Percentiles rank a stretch among this genome's conserved stretches.
phyloP scores from a whole-genome alignment of 208 protist species.

The Crithidia expoeki region DNA sequence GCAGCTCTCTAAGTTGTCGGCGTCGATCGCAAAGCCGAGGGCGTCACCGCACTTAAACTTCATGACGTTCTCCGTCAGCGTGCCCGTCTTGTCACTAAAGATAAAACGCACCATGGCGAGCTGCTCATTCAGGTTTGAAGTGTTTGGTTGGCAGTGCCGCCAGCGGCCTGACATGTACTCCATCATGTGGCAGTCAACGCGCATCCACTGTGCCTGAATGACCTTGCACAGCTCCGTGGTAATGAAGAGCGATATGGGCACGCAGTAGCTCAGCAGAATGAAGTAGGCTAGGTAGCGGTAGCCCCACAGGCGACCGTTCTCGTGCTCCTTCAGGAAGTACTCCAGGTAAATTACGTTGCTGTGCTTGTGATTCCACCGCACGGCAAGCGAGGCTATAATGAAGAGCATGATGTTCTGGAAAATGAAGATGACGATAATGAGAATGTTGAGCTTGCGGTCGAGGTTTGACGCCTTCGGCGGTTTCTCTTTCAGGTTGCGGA shows the following conservation, averaged over 20 bases:
- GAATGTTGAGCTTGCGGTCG: constrained; percentile 84
- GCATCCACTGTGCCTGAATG: constrained; percentile 91
- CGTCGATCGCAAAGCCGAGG: constrained; percentile 56
- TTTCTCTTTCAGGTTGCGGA: constrained; percentile 87
- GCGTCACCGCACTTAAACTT: constrained; percentile 80
- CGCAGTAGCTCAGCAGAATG: constrained; percentile 90
- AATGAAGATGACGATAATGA: constrained; percentile 79
- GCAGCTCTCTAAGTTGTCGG: constrained; percentile 45
- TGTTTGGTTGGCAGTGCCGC: constrained; percentile 81
- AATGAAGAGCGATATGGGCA: constrained; percentile 93
- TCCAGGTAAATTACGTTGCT: constrained; percentile 65
- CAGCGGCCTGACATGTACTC: constrained; percentile 69
- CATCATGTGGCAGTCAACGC: constrained; percentile 84
- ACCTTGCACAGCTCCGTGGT: constrained; percentile 93
- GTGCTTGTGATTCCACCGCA: constrained; percentile 64
- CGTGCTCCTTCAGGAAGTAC: constrained; percentile 64
- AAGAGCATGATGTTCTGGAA: constrained; percentile 79
- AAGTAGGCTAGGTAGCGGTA: constrained; percentile 90
- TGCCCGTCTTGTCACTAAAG: constrained; percentile 94
- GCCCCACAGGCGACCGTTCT: constrained; percentile 46
- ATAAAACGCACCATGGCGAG: constrained; percentile 89
- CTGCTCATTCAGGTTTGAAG: constrained; percentile 94
- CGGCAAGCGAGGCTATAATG: constrained; percentile 66
- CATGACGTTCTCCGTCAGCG: constrained; percentile 94
- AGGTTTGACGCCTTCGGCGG: constrained; percentile 90